Base-by-base conservation (phyloP, 805 yeast species). In the Schwanniomyces occidentalis region DNA sequence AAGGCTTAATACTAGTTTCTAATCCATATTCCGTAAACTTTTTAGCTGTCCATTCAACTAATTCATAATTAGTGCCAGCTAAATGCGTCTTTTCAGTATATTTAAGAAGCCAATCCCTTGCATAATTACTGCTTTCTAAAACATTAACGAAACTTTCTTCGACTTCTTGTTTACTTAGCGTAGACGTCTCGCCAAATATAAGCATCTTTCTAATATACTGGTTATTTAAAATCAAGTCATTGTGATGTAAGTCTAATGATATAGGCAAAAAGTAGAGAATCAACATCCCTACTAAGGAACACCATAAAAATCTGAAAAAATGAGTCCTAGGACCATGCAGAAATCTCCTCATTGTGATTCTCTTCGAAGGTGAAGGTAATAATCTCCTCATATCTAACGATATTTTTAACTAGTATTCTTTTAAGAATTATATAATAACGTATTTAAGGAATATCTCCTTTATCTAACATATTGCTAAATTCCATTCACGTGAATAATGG, bases 21-120 rank as follows among this genome's bases (percentile, higher is more conserved):
- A 82, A 58, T 1, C 91, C 91, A 47, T 65, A 82, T 44, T 78
- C 81, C 32, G 63, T 69, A 46, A 80, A 78, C 56, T 77, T 75
- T 10, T 59, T 63, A 17, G 65, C 63, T 2, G 90, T 82, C 75
- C 80, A 85, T 35, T 80, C 63, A 15, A 71, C 80, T 36, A 75
- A 54, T 21, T 55, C 70, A 22, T 56, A 46, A 41, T 70, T 71
- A 8, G 74, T 66, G 3, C 83, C 83, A 4, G 85, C 82, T 39
- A 80, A 56, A 49, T 81, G 86, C 2, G 80, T 71, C 23, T 67
- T 69, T 4, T 64, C 41, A 1, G 85, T 74, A 48, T 78, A 79
- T 23, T 56, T 61, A 31, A 70, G 43, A 5, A 76, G 65, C 83
- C 85, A 81, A 16, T 75, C 62, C 0, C 73, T 68, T 6, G 81